Percentiles rank a stretch among this genome's conserved stretches.
phyloP scores from a whole-genome alignment of 2,329 filamentous ascomycete genomes.

The Fusarium incarnatum region DNA sequence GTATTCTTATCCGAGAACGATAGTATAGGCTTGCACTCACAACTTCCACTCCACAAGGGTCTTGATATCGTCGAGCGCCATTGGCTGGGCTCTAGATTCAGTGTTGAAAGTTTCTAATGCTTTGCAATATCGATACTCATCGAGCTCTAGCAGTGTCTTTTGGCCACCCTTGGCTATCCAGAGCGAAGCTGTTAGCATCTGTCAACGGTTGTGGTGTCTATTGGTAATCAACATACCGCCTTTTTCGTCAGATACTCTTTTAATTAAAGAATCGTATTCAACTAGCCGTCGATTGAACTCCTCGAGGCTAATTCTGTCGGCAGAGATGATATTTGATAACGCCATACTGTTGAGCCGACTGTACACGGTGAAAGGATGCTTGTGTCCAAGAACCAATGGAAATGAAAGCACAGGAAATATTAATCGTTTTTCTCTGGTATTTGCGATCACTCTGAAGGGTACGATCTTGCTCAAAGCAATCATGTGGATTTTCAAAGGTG shows the following conservation, averaged over 20 bases:
- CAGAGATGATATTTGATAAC: constrained; percentile 15
- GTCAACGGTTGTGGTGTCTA: not conserved
- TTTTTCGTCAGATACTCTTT: constrained; percentile 60
- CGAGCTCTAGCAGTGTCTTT: constrained; percentile 67
- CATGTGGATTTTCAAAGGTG: not conserved
- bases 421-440: not conserved
- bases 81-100: constrained; percentile 50
- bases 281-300: constrained; percentile 53
- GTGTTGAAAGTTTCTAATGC: constrained; percentile 61
- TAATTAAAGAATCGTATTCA: constrained; percentile 56
- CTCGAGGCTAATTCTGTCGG: constrained; percentile 44
- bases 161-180: constrained; percentile 60
- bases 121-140: constrained; percentile 68
- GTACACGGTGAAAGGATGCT: not conserved
- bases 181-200: constrained; percentile 9
- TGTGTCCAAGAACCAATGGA: not conserved
- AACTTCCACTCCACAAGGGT: constrained; percentile 77
- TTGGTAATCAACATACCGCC: constrained; percentile 51
- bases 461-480: not conserved
- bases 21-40: constrained; percentile 56
- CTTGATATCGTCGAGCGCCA: constrained; percentile 69
- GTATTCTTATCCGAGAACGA: not conserved
- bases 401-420: not conserved
- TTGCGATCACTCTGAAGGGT: not conserved
- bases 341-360: constrained; percentile 29